A percentile compares a stretch with the other conserved stretches of the same genome.
Conservation (phyloP, 1,284 basidiomycete species). For the Cyathus pygmaeus region DNA sequence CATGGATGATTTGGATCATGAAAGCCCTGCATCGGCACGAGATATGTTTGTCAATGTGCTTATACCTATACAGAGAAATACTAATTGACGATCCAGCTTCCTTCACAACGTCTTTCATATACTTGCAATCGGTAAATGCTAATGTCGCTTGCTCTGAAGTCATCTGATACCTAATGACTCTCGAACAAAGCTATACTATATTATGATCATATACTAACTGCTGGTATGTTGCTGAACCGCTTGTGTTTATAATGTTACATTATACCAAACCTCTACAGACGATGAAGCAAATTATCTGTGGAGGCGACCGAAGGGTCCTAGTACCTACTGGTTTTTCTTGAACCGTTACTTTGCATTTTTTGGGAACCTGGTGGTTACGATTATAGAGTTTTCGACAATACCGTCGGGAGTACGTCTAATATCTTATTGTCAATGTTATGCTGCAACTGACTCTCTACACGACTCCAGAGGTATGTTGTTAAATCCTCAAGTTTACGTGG, state of each 20-base stretch:
- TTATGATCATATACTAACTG: slow-evolving; percentile 50
- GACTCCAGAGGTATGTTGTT: neutral
- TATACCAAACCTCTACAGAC: neutral
- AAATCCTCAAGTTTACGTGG: neutral
- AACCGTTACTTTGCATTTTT: slow-evolving; percentile 55
- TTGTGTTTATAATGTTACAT: neutral
- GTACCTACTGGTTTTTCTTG: slow-evolving; percentile 53
- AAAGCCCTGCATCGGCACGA: slow-evolving; percentile 7
- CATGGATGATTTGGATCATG: neutral
- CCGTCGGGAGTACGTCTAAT: slow-evolving; percentile 6
- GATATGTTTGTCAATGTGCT: slow-evolving; percentile 19
- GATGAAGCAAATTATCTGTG: slow-evolving; percentile 52
- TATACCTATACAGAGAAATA: neutral
- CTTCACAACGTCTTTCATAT: slow-evolving; percentile 39
- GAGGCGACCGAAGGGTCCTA: slow-evolving; percentile 44
- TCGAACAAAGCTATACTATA: slow-evolving; percentile 41
- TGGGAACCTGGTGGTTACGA: slow-evolving; percentile 43
- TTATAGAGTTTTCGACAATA: slow-evolving; percentile 39
- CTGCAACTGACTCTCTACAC: neutral
- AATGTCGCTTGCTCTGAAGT: neutral
- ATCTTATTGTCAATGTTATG: no score
- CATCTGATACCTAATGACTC: neutral
- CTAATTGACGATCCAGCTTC: slow-evolving; percentile 10
- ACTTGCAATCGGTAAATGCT: slow-evolving; percentile 34
- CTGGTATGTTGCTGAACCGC: slow-evolving; percentile 29